These are phyloP conservation scores for Teratosphaeria epicoccoides DNA, from an alignment of 2,329 filamentous ascomycete species.

Conservation along the genomic window DNA sequence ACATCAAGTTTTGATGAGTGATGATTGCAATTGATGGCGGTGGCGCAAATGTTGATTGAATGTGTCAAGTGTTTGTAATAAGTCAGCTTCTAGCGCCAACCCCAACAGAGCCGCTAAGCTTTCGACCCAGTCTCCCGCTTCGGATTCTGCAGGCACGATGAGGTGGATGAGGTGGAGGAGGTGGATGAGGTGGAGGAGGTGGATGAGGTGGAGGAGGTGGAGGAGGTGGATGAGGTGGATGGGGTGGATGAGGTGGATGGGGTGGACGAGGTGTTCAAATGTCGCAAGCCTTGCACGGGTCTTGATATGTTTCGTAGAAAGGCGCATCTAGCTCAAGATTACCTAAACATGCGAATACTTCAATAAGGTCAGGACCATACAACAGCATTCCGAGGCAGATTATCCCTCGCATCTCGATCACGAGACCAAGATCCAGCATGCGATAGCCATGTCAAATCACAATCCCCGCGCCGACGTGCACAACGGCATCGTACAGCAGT, in stretches of 20 bases:
- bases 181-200: background rate
- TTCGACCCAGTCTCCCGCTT: no score
- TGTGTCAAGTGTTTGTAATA: no score
- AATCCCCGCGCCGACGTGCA: constrained; percentile 16
- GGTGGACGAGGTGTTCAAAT: no score
- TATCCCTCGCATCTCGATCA: background rate
- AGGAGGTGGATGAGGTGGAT: no score
- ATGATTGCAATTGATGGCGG: background rate
- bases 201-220: no score
- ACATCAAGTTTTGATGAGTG: no score
- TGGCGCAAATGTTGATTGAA: background rate
- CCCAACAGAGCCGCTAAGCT: background rate
- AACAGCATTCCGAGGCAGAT: background rate
- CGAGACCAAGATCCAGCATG: constrained; percentile 8
- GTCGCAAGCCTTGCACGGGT: no score
- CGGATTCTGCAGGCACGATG: background rate
- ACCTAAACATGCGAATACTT: no score
- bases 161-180: background rate
- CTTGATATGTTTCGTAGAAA: no score
- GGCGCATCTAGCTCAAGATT: no score
- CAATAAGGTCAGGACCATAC: background rate
- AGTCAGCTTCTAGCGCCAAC: background rate
- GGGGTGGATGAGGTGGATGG: no score
- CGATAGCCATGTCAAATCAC: constrained; percentile 15
- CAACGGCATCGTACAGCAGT: constrained; percentile 22